Evolutionary conservation across 257 asterid species (phyloP).

Genomic region (Solanum piurae): DNA sequence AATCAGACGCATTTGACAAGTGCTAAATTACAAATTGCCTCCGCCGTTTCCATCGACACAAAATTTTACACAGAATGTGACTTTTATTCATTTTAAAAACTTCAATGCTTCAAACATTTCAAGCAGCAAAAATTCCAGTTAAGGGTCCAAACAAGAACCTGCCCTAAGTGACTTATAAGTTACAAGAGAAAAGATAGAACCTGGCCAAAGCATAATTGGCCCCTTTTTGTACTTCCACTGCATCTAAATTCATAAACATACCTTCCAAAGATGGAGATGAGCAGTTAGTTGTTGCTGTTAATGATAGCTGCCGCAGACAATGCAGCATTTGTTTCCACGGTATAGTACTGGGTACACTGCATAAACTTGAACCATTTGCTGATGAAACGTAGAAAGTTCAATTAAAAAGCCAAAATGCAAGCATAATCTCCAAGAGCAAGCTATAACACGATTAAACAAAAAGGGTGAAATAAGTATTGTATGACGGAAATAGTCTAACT

Average conservation of each 20-base stretch:
- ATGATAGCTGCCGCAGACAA: conserved; percentile 34
- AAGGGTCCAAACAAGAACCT: neutral
- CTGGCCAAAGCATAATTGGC: neutral
- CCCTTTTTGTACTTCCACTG: neutral
- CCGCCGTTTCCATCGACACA: neutral
- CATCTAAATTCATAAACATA: conserved; percentile 10
- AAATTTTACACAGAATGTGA: neutral
- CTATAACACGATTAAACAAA: neutral
- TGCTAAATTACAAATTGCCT: neutral
- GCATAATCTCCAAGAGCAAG: neutral
- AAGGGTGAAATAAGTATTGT: neutral
- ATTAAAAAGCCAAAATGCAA: neutral
- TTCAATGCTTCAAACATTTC: neutral
- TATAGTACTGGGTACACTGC: conserved; percentile 6
- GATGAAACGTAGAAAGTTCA: conserved; percentile 4
- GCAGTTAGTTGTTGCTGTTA: conserved; percentile 22
- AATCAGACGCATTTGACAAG: neutral
- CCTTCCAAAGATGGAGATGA: conserved; percentile 64
- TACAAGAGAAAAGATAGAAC: neutral
- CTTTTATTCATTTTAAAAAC: neutral
- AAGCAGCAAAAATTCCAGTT: neutral
- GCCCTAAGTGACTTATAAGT: neutral
- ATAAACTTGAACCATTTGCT: conserved; percentile 19
- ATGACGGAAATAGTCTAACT: neutral
- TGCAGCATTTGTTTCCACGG: conserved; percentile 38